Conservation (phyloP, 2,329 filamentous ascomycete genomes). For the Apiospora arundinis region DNA sequence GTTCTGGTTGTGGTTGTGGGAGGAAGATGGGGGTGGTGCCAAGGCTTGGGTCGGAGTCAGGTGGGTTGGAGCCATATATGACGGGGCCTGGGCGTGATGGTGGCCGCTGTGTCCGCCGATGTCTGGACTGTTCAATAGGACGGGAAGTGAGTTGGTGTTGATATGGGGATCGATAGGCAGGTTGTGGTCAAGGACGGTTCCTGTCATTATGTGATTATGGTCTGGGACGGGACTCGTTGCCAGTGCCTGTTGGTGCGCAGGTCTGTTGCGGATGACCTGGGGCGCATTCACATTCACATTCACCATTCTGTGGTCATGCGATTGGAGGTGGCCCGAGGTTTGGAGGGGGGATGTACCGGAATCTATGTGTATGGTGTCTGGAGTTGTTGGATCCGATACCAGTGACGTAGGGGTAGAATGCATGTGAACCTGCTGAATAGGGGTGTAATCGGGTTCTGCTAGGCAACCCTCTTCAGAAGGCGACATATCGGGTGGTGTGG, state of each 20-base stretch:
- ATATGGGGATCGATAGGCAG: conserved; percentile 61
- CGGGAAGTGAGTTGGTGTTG: conserved; percentile 59
- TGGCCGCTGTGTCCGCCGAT: conserved; percentile 27
- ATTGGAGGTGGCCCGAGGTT: not conserved
- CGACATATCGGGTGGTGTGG: not conserved
- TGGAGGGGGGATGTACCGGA: not conserved
- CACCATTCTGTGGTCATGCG: not conserved
- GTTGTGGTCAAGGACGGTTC: conserved; percentile 1
- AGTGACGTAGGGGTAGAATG: not conserved
- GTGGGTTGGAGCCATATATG: conserved; percentile 15
- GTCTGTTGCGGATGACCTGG: not conserved
- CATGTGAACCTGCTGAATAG: not conserved
- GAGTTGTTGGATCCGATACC: not conserved
- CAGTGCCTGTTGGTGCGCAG: not conserved
- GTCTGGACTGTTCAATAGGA: conserved; percentile 49
- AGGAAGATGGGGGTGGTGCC: no score
- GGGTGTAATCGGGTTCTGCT: not conserved
- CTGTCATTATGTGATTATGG: not conserved
- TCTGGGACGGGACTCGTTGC: not conserved
- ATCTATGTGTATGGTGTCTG: not conserved
- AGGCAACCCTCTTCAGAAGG: not conserved
- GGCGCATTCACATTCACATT: not conserved
- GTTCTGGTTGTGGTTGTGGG: no score
- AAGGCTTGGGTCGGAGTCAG: not conserved
- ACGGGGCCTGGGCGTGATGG: conserved; percentile 23